phyloP scores from a whole-genome alignment of 2,329 filamentous ascomycete genomes.

The Penicillium sp. region DNA sequence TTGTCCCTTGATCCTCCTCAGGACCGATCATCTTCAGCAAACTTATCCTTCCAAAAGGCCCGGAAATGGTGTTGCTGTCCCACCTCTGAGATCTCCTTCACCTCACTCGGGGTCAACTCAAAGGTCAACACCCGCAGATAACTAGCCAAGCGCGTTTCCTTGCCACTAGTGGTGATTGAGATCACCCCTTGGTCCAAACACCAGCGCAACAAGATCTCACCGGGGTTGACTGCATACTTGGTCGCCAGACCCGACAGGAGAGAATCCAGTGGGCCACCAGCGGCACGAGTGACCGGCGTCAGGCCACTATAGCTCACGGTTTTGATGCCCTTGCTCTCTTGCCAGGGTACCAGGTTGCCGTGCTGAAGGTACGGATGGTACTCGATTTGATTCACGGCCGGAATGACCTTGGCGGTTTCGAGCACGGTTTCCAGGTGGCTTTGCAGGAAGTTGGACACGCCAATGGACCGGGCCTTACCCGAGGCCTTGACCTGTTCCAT shows the following conservation, averaged over 20 bases:
- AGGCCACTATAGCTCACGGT: slow-evolving; percentile 49
- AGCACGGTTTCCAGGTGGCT: slow-evolving; percentile 58
- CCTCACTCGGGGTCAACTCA: slow-evolving; percentile 61
- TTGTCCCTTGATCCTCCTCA: slow-evolving; percentile 3
- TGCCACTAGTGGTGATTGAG: slow-evolving; percentile 62
- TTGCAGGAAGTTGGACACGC: slow-evolving; percentile 64
- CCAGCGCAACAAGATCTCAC: slow-evolving; percentile 63
- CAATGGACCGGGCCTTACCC: slow-evolving; percentile 64
- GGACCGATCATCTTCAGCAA: slow-evolving; percentile 49
- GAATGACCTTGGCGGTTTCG: slow-evolving; percentile 47
- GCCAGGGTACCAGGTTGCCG: slow-evolving; percentile 45
- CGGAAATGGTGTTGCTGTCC: slow-evolving; percentile 57
- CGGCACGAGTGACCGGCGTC: slow-evolving; percentile 57
- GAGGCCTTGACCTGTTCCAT: slow-evolving; percentile 63
- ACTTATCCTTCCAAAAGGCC: slow-evolving; percentile 57
- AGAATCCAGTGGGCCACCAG: slow-evolving; percentile 59
- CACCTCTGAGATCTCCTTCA: slow-evolving; percentile 55
- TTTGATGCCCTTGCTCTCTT: slow-evolving; percentile 47
- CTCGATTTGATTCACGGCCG: slow-evolving; percentile 44
- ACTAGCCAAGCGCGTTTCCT: slow-evolving; percentile 62
- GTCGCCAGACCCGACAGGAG: slow-evolving; percentile 57
- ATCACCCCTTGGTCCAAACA: slow-evolving; percentile 64
- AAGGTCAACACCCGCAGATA: slow-evolving; percentile 61
- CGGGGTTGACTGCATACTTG: slow-evolving; percentile 63
- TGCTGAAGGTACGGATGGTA: slow-evolving; percentile 54